A percentile compares a stretch with the other conserved stretches of the same genome.
These are phyloP conservation scores for Chrysosporium keratinophilum DNA, from an alignment of 2,329 filamentous ascomycete species.

Conservation along the genomic window DNA sequence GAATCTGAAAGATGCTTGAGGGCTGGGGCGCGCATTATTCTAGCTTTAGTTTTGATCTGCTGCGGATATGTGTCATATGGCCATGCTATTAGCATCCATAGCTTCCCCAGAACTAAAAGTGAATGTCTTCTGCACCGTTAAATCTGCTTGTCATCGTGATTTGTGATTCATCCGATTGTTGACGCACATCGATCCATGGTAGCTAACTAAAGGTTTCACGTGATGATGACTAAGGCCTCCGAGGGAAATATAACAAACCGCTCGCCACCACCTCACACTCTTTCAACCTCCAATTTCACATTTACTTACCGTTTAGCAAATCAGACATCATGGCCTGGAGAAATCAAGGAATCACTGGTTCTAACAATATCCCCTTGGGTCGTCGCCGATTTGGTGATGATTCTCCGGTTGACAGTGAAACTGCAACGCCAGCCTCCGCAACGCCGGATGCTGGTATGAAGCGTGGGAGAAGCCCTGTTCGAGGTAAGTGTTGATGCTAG, in stretches of 20 bases:
- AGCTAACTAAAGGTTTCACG: no score
- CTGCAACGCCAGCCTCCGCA: slow-evolving; percentile 39
- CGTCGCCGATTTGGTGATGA: slow-evolving; percentile 63
- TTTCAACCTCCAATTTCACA: background rate
- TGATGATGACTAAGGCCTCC: no score
- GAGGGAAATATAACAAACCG: background rate
- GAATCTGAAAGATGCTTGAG: background rate
- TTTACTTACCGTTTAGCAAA: background rate
- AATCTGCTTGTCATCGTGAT: no score
- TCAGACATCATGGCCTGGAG: slow-evolving; percentile 49
- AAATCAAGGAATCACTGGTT: slow-evolving; percentile 79
- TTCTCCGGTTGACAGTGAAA: slow-evolving; percentile 36
- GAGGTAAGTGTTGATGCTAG: slow-evolving; percentile 46
- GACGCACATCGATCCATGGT: no score
- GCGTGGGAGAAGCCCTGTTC: slow-evolving; percentile 85
- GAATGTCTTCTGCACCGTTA: no score
- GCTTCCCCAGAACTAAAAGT: no score
- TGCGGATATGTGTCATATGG: no score
- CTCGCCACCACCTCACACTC: background rate
- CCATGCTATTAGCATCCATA: no score
- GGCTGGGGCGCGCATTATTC: background rate
- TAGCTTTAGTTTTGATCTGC: background rate
- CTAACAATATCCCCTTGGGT: slow-evolving; percentile 94
- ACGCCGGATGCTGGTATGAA: slow-evolving; percentile 49
- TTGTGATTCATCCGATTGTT: no score